Evolutionary conservation across 441 rosid genomes (phyloP), one percentile per base, ranked within the genome.

Genomic region (Gossypium trilobum): DNA sequence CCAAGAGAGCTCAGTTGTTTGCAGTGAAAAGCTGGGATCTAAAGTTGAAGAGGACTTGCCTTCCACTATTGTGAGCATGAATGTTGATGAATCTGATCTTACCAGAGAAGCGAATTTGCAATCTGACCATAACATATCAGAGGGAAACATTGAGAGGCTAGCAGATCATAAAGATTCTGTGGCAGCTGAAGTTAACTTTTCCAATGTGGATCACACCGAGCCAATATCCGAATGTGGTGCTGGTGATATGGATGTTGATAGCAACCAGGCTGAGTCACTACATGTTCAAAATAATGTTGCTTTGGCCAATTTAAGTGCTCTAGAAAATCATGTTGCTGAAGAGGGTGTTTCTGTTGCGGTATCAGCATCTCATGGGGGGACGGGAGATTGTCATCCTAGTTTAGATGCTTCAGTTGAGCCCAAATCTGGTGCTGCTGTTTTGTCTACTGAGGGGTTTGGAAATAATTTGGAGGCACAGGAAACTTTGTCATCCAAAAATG

Each of bases 1-100:
- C 31, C 66, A 82, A 70, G 91, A 87, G 87, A 80, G 83, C 74
- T 84, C 89, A 29, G 87, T 72, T 59, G 75, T 81, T 39, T 79
- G 87, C 68, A 81, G 73, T 76, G 84, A 83, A 55, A 86, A 82
- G 77, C 73, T 78, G 54, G 78, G 82, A 62, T 59, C 64, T 59
- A 59, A 27, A n/a, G 64, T 27, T 70, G 89, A 81, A n/a, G 64
- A 59, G 69, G 84, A 79, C 56, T 79, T 81, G 60, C 87, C 84
- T 16, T 60, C 72, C 5, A 59, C 77, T 64, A 76, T 67, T 23
- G 52, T 70, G 74, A 76, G 72, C 23, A 64, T 72, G 71, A 83
- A 84, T 68, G 82, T 69, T 57, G 87, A 78, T 27, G 85, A 77
- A 70, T 80, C 83, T 55, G 79, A 74, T 77, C 76, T 61, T 63